Conservation (phyloP, 225 moss, liverwort and hornwort species). For the Asterella californica region DNA sequence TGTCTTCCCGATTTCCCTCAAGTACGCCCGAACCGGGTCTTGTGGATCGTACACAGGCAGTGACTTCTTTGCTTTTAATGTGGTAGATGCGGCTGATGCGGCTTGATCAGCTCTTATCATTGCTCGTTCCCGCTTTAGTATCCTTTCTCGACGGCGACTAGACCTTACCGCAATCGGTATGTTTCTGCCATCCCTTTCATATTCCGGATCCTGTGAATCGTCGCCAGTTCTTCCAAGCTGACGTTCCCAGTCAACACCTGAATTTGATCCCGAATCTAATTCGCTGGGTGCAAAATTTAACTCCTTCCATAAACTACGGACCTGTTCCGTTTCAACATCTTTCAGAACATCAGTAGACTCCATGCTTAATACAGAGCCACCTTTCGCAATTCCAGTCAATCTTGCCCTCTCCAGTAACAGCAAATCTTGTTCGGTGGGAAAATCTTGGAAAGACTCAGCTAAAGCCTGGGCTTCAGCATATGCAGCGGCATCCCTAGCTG, state of each 20-base stretch:
- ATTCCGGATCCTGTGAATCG: conserved; percentile 11
- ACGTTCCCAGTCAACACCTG: conserved; percentile 6
- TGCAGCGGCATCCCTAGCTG: conserved; percentile 64
- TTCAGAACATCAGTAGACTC: conserved; percentile 38
- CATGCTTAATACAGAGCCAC: conserved; percentile 41
- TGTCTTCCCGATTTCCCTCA: conserved; percentile 67
- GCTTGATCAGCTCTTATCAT: conserved; percentile 66
- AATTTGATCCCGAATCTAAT: not conserved
- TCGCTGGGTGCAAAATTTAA: conserved; percentile 3
- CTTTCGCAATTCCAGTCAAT: conserved; percentile 73
- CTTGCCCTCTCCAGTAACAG: conserved; percentile 79
- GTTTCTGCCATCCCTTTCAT: conserved; percentile 8
- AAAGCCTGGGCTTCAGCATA: conserved; percentile 52
- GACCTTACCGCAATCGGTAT: conserved; percentile 61
- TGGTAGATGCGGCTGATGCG: conserved; percentile 37
- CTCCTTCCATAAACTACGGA: conserved; percentile 20
- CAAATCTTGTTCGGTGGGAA: conserved; percentile 75
- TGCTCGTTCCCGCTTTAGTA: conserved; percentile 71
- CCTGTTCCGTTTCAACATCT: conserved; percentile 27
- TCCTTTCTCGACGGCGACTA: conserved; percentile 57
- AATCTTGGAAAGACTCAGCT: conserved; percentile 45
- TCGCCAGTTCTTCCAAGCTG: not conserved
- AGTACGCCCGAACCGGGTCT: conserved; percentile 74
- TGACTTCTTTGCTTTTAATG: conserved; percentile 57
- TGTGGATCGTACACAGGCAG: conserved; percentile 54